These are phyloP conservation scores for Rhizoclosmatium sp. DNA, from an alignment of 192 early-diverging fungal genomes.

Conservation along the genomic window DNA sequence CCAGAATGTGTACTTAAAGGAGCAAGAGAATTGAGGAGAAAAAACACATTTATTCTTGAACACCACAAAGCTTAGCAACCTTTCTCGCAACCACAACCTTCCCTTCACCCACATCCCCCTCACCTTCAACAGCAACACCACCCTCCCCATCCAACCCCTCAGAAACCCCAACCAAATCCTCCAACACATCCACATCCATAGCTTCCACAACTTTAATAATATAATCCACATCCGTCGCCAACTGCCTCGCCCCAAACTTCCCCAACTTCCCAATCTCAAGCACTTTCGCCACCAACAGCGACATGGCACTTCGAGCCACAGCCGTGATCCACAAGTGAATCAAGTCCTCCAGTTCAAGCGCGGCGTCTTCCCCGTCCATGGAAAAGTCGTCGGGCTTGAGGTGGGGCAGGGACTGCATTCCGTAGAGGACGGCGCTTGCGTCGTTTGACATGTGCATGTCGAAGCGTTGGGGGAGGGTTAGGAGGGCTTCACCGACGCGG, in stretches of 20 bases:
- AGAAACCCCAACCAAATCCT: neutral
- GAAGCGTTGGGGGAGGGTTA: conserved; percentile 74
- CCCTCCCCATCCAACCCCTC: neutral
- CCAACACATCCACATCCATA: conserved; percentile 52
- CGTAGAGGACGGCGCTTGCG: neutral
- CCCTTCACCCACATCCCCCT: neutral
- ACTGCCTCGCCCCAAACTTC: conserved; percentile 60
- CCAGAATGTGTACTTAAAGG: no score
- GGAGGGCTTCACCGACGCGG: conserved; percentile 69
- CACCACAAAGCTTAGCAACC: conserved; percentile 8
- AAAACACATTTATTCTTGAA: neutral
- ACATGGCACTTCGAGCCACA: conserved; percentile 68
- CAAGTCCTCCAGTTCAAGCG: conserved; percentile 50
- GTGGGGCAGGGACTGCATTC: conserved; percentile 43
- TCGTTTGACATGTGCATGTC: conserved; percentile 55
- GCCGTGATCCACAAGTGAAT: conserved; percentile 76
- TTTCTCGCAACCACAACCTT: neutral
- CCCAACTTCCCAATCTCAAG: conserved; percentile 51
- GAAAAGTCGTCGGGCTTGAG: conserved; percentile 45
- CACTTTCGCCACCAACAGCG: conserved; percentile 47
- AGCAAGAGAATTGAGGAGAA: no score
- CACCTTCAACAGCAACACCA: neutral
- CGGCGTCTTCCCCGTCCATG: conserved; percentile 17
- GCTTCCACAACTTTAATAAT: conserved; percentile 66
- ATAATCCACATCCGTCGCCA: conserved; percentile 72